Evolutionary conservation across 768 basidiomycete genomes (phyloP).

Genomic region (Pholiota conissans): DNA sequence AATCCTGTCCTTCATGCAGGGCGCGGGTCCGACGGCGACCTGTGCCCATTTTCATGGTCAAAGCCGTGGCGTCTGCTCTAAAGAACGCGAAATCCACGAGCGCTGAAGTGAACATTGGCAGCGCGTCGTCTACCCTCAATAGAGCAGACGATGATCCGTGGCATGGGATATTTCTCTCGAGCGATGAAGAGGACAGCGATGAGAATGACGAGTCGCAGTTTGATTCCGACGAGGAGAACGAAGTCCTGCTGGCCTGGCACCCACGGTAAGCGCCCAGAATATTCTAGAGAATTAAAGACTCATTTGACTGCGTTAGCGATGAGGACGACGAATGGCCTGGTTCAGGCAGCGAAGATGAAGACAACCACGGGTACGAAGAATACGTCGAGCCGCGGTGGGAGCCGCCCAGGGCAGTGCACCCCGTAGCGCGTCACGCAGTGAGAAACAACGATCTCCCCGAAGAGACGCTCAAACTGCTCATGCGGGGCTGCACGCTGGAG

Average conservation of each 20-base stretch:
- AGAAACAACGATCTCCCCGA: neutral
- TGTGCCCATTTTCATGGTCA: slow-evolving; percentile 68
- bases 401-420: neutral
- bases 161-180: slow-evolving; percentile 63
- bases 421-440: neutral
- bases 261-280: neutral
- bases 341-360: slow-evolving; percentile 21
- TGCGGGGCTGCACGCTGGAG: neutral
- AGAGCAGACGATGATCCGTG: slow-evolving; percentile 56
- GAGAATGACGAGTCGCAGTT: neutral
- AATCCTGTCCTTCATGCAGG: slow-evolving; percentile 76
- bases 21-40: slow-evolving; percentile 56
- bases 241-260: neutral
- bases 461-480: neutral
- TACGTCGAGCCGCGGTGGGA: neutral
- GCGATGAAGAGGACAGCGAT: slow-evolving; percentile 37
- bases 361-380: slow-evolving; percentile 19
- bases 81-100: slow-evolving; percentile 37
- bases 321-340: slow-evolving; percentile 36
- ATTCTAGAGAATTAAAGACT: neutral
- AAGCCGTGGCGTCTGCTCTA: slow-evolving; percentile 53
- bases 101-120: slow-evolving; percentile 16
- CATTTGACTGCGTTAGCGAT: slow-evolving; percentile 13
- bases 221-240: slow-evolving; percentile 22
- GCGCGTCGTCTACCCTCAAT: too few species aligned